These are phyloP conservation scores for Lepidium sativum DNA, from an alignment of 345 rosid genomes.

Conservation along the genomic window DNA sequence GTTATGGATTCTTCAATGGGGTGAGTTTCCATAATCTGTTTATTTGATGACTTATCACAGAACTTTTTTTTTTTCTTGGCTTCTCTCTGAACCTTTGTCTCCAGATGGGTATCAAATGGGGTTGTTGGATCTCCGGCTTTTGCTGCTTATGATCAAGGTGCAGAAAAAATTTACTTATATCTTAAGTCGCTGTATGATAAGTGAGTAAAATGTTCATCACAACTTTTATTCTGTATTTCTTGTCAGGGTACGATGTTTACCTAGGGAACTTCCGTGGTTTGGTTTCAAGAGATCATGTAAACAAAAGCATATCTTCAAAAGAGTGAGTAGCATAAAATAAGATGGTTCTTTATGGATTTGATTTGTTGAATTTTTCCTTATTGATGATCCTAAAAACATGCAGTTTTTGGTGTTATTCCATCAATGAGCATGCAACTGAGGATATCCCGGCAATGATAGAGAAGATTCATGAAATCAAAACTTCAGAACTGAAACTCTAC, in stretches of 20 bases:
- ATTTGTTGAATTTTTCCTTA: not conserved
- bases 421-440: constrained; percentile 84
- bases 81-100: constrained; percentile 1
- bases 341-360: not conserved
- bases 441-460: constrained; percentile 88
- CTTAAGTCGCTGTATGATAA: not conserved
- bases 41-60: not conserved
- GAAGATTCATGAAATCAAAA: constrained; percentile 87
- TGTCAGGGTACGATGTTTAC: constrained; percentile 81
- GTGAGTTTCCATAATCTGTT: constrained; percentile 32
- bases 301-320: constrained; percentile 68
- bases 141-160: constrained; percentile 98
- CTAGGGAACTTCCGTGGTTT: constrained; percentile 89
- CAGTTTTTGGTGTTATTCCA: constrained; percentile 87
- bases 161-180: not conserved
- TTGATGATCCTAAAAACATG: constrained; percentile 10
- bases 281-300: constrained; percentile 83
- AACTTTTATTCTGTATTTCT: not conserved
- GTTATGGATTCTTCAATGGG: constrained; percentile 93
- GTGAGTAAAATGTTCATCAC: not conserved
- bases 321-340: constrained; percentile 38
- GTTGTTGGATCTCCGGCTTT: constrained; percentile 97
- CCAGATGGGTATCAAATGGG: constrained; percentile 94
- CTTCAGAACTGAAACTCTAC: constrained; percentile 57
- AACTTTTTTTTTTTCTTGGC: not conserved